Base-by-base conservation (phyloP, 2,329 filamentous ascomycete species). In the Cadophora malorum region DNA sequence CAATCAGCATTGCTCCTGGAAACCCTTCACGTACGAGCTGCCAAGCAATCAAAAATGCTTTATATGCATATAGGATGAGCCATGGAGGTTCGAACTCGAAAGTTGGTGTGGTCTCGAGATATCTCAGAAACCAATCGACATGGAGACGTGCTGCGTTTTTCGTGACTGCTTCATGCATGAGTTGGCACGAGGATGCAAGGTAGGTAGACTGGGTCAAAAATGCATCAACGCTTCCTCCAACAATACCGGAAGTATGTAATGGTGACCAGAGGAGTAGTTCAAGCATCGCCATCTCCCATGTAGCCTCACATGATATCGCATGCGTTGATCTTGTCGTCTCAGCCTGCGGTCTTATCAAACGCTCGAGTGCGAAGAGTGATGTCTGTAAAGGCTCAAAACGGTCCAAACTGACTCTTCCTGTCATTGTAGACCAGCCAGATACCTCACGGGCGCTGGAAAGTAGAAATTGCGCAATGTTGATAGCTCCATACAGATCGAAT, bases 381-480 rank as follows among this genome's bases (percentile, higher is more conserved):
- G 77, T 74, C 23, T 74, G 68, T 23, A 81, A 68, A 1, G 79
- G 76, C 28, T 77, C 76, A 3, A 81, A 75, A 21, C 80, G 74
- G 63, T 81, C 80, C 47, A 79, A 76, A 67, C 80, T 81, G 3
- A 81, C 74, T 67, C 79, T 76, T 1, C 80, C 80, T 0, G 79
- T 81, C 78, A 81, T 81, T 3, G 79, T 79, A 5, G 79, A 81
- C 80, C 80, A 81, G 31, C 80, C 80, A 0, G 80, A 81, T 52
- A 81, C 77, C 61, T 81, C 80, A 4, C 79, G 77, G 2, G 80
- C 79, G 66, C 79, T 80, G 4, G 80, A 81, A 16, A 81, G 76
- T 10, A 81, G 71, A 58, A 81, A 81, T 28, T 81, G 79, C 1
- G 79, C 76, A 35, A 81, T 79, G 61, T 81, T 81, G 65, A 81